Conservation (phyloP, 2,329 filamentous ascomycete genomes). For the Leptographium flavum region DNA sequence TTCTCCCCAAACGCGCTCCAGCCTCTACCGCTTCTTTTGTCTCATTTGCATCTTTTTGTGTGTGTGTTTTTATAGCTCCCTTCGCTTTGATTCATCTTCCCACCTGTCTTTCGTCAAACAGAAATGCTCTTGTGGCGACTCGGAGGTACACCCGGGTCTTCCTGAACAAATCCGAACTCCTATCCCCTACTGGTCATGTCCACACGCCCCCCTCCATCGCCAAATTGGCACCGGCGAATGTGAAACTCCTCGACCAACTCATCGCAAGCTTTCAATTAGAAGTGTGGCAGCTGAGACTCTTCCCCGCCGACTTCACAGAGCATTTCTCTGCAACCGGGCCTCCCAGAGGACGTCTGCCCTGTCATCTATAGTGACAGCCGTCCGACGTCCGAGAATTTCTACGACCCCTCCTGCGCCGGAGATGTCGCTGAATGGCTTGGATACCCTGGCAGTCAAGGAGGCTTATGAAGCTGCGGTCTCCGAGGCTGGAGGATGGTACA, state of each 20-base stretch:
- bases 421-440: constrained; percentile 96
- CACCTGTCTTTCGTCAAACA: too few relatives aligned
- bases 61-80: neutral
- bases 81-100: neutral
- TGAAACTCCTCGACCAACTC: neutral
- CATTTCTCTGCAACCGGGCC: neutral
- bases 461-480: constrained; percentile 66
- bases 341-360: neutral
- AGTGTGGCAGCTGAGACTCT: neutral
- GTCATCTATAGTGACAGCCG: too few relatives aligned
- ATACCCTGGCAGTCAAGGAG: constrained; percentile 65
- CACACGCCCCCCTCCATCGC: neutral
- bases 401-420: constrained; percentile 10
- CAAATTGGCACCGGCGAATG: neutral
- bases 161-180: neutral
- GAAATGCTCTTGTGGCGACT: neutral
- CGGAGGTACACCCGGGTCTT: neutral
- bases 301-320: neutral
- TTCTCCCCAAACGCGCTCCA: neutral
- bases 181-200: neutral
- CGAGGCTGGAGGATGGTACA: constrained; percentile 88
- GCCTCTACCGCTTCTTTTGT: neutral
- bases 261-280: neutral
- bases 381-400: too few relatives aligned
- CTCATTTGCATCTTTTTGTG: neutral